Evolutionary conservation across 352 stramenopile species (phyloP).

Genomic region (Phytophthora foliorum): DNA sequence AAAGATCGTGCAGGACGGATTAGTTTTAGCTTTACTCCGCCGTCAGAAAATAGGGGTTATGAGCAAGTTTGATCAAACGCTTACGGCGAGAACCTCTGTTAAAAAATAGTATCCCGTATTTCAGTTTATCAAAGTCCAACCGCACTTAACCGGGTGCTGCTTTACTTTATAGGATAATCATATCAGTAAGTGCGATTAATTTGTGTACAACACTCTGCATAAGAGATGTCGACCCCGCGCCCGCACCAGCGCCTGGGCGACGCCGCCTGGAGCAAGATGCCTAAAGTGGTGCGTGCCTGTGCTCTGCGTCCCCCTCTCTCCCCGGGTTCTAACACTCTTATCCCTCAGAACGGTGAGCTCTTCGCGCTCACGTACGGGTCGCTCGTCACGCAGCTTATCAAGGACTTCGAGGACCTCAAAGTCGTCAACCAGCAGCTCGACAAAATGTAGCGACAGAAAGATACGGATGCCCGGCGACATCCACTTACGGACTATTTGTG

Average conservation of each 20-base stretch:
- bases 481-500: neutral
- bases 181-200: no score
- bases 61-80: no score
- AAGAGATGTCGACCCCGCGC: conserved; percentile 64
- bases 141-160: no score
- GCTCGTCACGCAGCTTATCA: conserved; percentile 95
- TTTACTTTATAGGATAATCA: no score
- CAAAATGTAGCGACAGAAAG: conserved; percentile 78
- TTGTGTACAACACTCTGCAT: no score
- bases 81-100: no score
- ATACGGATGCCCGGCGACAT: conserved; percentile 6
- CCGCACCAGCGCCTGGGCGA: conserved; percentile 80
- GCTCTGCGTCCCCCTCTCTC: neutral
- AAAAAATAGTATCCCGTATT: no score
- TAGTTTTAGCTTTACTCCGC: no score
- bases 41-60: no score
- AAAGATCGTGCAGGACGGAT: no score
- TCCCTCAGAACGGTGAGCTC: conserved; percentile 94
- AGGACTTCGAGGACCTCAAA: conserved; percentile 96
- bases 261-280: conserved; percentile 93
- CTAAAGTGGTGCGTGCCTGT: conserved; percentile 86
- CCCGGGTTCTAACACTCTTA: neutral
- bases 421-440: conserved; percentile 97
- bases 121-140: no score
- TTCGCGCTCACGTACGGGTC: conserved; percentile 98